Base-by-base conservation (phyloP, 108 stramenopile species). In the Aurantiochytrium sp. region DNA sequence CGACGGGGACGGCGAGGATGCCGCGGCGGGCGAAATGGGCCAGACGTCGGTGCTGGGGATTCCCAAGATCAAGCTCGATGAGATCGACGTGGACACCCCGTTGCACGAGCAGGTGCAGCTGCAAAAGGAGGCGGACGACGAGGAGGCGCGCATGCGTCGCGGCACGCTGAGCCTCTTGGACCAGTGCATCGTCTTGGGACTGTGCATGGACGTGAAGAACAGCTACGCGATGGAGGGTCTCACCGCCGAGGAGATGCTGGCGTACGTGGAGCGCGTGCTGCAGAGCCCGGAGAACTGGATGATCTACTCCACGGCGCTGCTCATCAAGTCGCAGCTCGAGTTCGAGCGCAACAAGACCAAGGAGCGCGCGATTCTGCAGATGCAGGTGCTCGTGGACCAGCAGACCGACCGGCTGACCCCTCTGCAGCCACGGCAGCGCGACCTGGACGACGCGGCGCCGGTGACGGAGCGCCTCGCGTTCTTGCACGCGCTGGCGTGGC, bases 181-280 rank as follows among this genome's bases (percentile, higher is more conserved):
- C 69, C 96, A 96, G 88, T 92, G 95, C 53, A 95, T 97, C 81
- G 59, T 98, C 15, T 89, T 98, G 55, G 97, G 96, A 2, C 87
- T 98, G 55, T 99, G 98, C 89, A 90, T 99, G 55, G 98, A 99
- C 89, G 97, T 97, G 15, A 94, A 95, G 85, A 97, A 98, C 86
- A 94, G 89, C 86, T 97, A 98, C 89, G 97, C 98, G 4, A 86
- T 92, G 65, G 98, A 98, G 89, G 97, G 95, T 17, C 90, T 99
- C 37, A 98, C 97, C 3, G 95, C 92, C n/a, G 96, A 96, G 69
- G 94, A 99, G 93, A 99, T 99, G 98, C 89, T 90, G 37, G 96
- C 96, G 34, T 99, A 96, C 87, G 89, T 98, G 39, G 95, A 94
- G 50, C 91, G 96, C 54, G 96, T 97, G 4, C 88, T 98, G 22